phyloP scores from a whole-genome alignment of 306 rosid genomes.

The Acacia acuminata region DNA sequence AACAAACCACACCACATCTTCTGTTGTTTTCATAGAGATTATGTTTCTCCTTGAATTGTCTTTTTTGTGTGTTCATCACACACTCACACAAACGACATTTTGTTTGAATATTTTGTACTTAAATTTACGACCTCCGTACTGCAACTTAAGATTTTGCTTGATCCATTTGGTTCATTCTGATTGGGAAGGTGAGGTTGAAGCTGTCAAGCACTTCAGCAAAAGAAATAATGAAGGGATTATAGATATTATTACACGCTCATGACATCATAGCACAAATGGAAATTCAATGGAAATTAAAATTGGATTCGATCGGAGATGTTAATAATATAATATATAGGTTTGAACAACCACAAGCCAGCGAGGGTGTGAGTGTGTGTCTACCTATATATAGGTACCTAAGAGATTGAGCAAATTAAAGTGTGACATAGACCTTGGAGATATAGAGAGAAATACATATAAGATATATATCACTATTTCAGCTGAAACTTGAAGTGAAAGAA shows the following conservation, averaged over 20 bases:
- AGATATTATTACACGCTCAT: background rate
- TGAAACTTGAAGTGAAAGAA: slow-evolving; percentile 6
- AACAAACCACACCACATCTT: slow-evolving; percentile 39
- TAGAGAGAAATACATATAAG: background rate
- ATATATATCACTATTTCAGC: background rate
- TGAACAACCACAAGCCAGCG: slow-evolving; percentile 2
- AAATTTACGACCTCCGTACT: slow-evolving; percentile 27
- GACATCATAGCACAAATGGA: slow-evolving; percentile 28
- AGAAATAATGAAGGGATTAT: background rate
- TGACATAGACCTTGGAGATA: slow-evolving; percentile 25
- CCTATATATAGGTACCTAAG: background rate
- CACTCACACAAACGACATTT: background rate
- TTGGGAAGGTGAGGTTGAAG: slow-evolving; percentile 31
- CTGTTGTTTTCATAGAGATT: slow-evolving; percentile 27
- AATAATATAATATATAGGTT: background rate
- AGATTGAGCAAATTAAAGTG: slow-evolving; percentile 8
- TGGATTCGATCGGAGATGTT: slow-evolving; percentile 36
- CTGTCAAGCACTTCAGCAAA: slow-evolving; percentile 27
- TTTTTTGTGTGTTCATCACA: background rate
- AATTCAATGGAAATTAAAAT: slow-evolving; percentile 25
- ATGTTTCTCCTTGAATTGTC: background rate
- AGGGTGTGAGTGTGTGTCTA: background rate
- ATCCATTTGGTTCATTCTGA: slow-evolving; percentile 33
- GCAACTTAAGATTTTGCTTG: slow-evolving; percentile 21
- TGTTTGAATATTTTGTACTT: slow-evolving; percentile 25